phyloP scores from a whole-genome alignment of 2,329 filamentous ascomycete genomes.

The Tolypocladium endophyticum region DNA sequence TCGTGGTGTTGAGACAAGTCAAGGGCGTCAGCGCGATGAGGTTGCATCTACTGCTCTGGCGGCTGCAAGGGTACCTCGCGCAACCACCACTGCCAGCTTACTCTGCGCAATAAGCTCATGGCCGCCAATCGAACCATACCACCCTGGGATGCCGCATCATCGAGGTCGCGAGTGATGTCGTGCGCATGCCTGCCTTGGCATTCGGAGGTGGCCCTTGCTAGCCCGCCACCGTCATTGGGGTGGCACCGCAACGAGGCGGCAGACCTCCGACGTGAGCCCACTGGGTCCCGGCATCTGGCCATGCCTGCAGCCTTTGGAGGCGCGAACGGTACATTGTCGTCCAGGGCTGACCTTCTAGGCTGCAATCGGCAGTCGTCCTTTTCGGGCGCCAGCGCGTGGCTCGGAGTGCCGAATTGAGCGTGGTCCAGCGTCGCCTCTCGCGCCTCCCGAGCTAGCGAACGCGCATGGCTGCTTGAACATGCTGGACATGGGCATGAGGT shows the following conservation, averaged over 20 bases:
- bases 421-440: neutral
- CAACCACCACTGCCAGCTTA: neutral
- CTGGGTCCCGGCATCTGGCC: neutral
- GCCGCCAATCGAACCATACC: neutral
- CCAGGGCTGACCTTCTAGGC: neutral
- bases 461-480: neutral
- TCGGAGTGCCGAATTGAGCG: neutral
- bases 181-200: neutral
- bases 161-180: neutral
- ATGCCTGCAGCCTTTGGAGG: neutral
- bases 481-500: neutral
- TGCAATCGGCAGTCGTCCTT: neutral
- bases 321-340: neutral
- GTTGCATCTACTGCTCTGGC: slow-evolving; percentile 44
- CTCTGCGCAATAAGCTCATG: neutral
- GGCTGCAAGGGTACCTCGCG: slow-evolving; percentile 43
- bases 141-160: neutral
- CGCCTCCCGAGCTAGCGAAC: neutral
- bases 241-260: neutral
- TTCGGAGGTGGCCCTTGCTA: neutral
- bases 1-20: slow-evolving; percentile 31
- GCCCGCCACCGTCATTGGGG: neutral
- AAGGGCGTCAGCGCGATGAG: slow-evolving; percentile 26
- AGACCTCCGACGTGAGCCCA: neutral
- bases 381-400: neutral